Base-by-base conservation (phyloP, 192 early-diverging fungal genomes). In the Gigaspora rosea region DNA sequence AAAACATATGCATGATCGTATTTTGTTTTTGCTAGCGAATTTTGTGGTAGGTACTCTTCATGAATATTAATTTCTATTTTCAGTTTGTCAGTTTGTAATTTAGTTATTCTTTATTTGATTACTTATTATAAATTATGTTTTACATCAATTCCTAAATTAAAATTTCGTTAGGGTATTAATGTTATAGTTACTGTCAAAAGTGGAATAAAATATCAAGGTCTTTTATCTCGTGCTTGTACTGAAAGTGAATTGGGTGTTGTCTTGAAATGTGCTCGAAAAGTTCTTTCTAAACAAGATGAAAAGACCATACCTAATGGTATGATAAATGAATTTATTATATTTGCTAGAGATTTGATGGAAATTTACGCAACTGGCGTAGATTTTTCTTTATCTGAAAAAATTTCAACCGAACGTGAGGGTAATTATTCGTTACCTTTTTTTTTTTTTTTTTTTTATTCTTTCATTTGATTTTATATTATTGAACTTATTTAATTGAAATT, bases 161-260 rank as follows among this genome's bases (percentile, higher is more conserved):
- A 54, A 4, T n/a, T n/a, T 64, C 59, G 18, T 50, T n/a, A 95
- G 94, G 94, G 94, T 5, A 86, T 80, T 57, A 83, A 80, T 48
- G 92, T 95, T 10, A 69, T 86, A 61, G 86, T 91, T 8, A 86
- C 82, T 11, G 81, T 88, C 4, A 86, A 85, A 68, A 80, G 86
- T 33, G 92, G 92, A 11, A 78, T 80, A 20, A 82, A 81, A 65
- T 93, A 86, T 74, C 88, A 92, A 74, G 93, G 94, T 9, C 82
- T 95, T 46, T 90, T 92, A 61, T 88, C 91, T 52, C 80, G 88
- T 11, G 87, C 89, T 41, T 83, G 81, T 46, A 86, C 88, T 10
- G 81, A 86, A 12, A 83, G 85, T 9, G 93, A 94, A 57, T 77
- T 94, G 9, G 88, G 89, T 20, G 84, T 95, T 5, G 81, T 88